These are phyloP conservation scores for Penicillium paradoxum DNA, from an alignment of 495 filamentous ascomycete species.

Conservation along the genomic window DNA sequence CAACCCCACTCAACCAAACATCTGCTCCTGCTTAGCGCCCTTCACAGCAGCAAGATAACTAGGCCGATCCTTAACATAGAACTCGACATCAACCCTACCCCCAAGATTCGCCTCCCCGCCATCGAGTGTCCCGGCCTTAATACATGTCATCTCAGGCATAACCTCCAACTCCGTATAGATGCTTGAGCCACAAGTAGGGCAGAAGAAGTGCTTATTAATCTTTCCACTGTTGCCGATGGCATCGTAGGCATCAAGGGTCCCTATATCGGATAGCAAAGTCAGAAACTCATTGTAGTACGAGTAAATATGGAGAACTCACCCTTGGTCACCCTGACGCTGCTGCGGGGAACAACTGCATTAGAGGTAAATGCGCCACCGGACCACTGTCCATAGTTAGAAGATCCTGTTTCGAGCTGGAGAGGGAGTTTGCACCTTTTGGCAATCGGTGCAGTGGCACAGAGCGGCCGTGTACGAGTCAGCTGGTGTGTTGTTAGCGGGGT, in stretches of 20 bases:
- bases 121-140: constrained; percentile 43
- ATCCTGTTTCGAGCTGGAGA: not conserved
- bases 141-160: constrained; percentile 40
- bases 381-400: constrained; percentile 28
- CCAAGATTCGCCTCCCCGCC: constrained; percentile 31
- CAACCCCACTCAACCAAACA: constrained; percentile 10
- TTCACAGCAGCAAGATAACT: constrained; percentile 28
- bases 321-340: constrained; percentile 36
- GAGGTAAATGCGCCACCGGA: constrained; percentile 44
- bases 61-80: constrained; percentile 43
- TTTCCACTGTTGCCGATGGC: constrained; percentile 36
- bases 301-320: constrained; percentile 14
- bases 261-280: constrained; percentile 6
- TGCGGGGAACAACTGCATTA: constrained; percentile 43
- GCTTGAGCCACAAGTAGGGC: constrained; percentile 37
- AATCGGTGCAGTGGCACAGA: constrained; percentile 47
- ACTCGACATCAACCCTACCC: constrained; percentile 39
- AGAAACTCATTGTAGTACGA: not conserved
- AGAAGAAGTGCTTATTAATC: constrained; percentile 49
- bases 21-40: constrained; percentile 43
- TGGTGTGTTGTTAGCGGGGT: constrained; percentile 1
- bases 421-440: constrained; percentile 36
- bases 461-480: constrained; percentile 32
- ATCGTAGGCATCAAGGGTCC: constrained; percentile 35
- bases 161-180: constrained; percentile 45